These are phyloP conservation scores for Acmispon strigosus DNA, from an alignment of 306 rosid genomes.

Conservation along the genomic window DNA sequence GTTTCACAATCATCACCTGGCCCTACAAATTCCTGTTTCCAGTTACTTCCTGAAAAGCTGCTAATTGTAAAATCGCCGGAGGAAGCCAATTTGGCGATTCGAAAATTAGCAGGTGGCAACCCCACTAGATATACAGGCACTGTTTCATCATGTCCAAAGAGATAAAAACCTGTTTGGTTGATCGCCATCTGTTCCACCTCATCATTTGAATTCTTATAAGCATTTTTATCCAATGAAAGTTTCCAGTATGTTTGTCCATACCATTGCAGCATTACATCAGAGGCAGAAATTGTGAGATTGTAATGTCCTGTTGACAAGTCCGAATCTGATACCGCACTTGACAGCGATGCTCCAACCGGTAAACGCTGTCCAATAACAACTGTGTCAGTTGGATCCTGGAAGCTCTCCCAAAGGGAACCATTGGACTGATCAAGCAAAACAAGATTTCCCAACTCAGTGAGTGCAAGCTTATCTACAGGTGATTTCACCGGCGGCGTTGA, in stretches of 20 bases:
- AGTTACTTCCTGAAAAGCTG: conserved; percentile 42
- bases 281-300: conserved; percentile 35
- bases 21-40: conserved; percentile 54
- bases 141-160: conserved; percentile 49
- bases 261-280: conserved; percentile 75
- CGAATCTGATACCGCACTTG: conserved; percentile 36
- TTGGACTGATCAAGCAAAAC: conserved; percentile 57
- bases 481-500: conserved; percentile 63
- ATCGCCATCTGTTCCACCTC: conserved; percentile 50
- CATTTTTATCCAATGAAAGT: conserved; percentile 45
- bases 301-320: conserved; percentile 55
- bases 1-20: conserved; percentile 54
- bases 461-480: conserved; percentile 33
- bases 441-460: conserved; percentile 75
- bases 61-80: conserved; percentile 49
- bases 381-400: conserved; percentile 76
- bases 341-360: conserved; percentile 44
- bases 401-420: conserved; percentile 87
- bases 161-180: conserved; percentile 51
- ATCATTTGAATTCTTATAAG: conserved; percentile 32
- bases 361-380: conserved; percentile 66
- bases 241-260: conserved; percentile 75
- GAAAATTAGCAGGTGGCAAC: conserved; percentile 42
- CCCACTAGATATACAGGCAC: conserved; percentile 38
- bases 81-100: conserved; percentile 50